Evolutionary conservation across 1,284 basidiomycete species (phyloP).

Genomic region (Marasmius tenuissimus): DNA sequence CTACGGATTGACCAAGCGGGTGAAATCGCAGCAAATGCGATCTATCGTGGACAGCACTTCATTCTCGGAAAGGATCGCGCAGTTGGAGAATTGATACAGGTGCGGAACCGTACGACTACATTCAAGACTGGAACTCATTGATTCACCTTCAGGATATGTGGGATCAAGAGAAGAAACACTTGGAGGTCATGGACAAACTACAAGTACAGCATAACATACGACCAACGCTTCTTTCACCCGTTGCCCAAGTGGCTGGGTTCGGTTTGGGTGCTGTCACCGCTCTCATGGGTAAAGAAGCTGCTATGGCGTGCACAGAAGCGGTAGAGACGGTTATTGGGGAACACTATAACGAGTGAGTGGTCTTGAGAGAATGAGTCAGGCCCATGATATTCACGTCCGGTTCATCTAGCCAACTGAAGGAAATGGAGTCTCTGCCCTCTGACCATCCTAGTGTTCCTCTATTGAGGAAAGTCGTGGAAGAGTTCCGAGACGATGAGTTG

Average conservation of each 20-base stretch:
- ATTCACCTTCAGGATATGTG: constrained; percentile 81
- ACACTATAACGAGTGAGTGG: constrained; percentile 93
- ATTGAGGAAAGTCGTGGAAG: constrained; percentile 73
- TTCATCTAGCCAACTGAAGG: constrained; percentile 66
- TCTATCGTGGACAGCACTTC: constrained; percentile 83
- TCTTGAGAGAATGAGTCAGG: not conserved
- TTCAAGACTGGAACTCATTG: constrained; percentile 2
- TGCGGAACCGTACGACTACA: constrained; percentile 29
- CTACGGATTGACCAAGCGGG: constrained; percentile 91
- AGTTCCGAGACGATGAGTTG: constrained; percentile 94
- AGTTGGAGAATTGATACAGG: constrained; percentile 77
- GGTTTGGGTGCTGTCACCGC: constrained; percentile 86
- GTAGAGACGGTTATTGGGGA: constrained; percentile 98
- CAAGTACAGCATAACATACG: constrained; percentile 82
- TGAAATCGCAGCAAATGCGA: constrained; percentile 91
- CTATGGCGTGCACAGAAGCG: constrained; percentile 98
- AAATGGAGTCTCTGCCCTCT: constrained; percentile 58
- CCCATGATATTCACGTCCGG: not conserved
- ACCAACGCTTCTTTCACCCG: constrained; percentile 81
- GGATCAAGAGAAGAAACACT: constrained; percentile 94
- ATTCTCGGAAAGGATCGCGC: constrained; percentile 64
- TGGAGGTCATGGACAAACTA: constrained; percentile 82
- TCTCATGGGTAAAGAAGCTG: constrained; percentile 87
- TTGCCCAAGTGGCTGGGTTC: constrained; percentile 86
- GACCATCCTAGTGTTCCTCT: constrained; percentile 81